These are phyloP conservation scores for Apiospora phragmitis DNA, from an alignment of 2,329 filamentous ascomycete species.

Conservation along the genomic window DNA sequence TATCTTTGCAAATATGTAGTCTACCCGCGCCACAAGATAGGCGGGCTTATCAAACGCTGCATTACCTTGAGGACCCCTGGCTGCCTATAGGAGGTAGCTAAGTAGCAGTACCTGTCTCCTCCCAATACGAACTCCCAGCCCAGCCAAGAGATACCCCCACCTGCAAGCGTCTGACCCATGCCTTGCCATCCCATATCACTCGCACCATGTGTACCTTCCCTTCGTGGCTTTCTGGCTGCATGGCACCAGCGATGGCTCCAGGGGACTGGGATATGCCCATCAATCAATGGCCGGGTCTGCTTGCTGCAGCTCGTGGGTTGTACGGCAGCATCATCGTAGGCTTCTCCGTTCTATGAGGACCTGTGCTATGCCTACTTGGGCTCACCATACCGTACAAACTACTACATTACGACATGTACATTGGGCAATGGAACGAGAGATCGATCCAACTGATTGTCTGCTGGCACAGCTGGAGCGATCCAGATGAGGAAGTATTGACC, in stretches of 20 bases:
- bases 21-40: background rate
- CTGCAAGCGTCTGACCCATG: background rate
- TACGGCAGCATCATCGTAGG: background rate
- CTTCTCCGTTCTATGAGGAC: background rate
- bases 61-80: background rate
- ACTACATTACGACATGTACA: background rate
- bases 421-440: background rate
- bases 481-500: background rate
- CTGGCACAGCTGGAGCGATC: background rate
- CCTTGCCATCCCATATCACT: background rate
- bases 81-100: background rate
- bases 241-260: background rate
- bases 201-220: background rate
- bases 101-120: background rate
- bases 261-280: background rate
- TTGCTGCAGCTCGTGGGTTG: background rate
- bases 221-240: slow-evolving; percentile 4
- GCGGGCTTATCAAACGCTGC: background rate
- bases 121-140: slow-evolving; percentile 3
- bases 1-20: background rate
- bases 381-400: background rate
- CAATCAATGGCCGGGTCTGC: background rate
- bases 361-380: background rate
- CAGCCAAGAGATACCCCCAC: slow-evolving; percentile 1
- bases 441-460: background rate